A percentile compares a stretch with the other conserved stretches of the same genome.
Conservation (phyloP, 345 rosid species). For the Ricinus communis region DNA sequence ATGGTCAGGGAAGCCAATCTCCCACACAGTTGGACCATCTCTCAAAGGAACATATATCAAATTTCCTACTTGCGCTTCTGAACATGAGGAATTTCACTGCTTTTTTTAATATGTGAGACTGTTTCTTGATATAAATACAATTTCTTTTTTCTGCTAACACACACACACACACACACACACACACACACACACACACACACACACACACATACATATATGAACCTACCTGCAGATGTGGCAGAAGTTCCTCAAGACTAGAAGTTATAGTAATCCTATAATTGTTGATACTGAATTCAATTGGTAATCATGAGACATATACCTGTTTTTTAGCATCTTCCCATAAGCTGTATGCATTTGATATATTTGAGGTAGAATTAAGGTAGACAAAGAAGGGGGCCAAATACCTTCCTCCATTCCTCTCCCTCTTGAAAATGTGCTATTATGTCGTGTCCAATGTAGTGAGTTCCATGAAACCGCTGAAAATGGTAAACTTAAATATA, state of each 20-base stretch:
- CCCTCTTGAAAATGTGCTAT: conserved; percentile 37
- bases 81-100: conserved; percentile 16
- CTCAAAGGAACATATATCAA: conserved; percentile 27
- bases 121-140: background rate
- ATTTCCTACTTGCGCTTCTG: conserved; percentile 30
- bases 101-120: too few species aligned
- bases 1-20: conserved; percentile 40
- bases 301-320: conserved; percentile 25
- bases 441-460: conserved; percentile 36
- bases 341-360: conserved; percentile 33
- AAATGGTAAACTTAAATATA: too few species aligned
- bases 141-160: background rate
- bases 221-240: conserved; percentile 32
- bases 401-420: conserved; percentile 46
- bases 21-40: conserved; percentile 43
- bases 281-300: too few species aligned
- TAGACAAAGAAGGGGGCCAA: conserved; percentile 42
- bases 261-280: too few species aligned
- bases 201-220: background rate
- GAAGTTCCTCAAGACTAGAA: too few species aligned
- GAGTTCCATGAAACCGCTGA: conserved; percentile 42
- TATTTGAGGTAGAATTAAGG: conserved; percentile 36
- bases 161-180: too few species aligned
- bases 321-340: conserved; percentile 41
- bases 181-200: too few species aligned